These are phyloP conservation scores for Isoetes taiwanensis DNA, from an alignment of 75 land plant species.

Conservation along the genomic window DNA sequence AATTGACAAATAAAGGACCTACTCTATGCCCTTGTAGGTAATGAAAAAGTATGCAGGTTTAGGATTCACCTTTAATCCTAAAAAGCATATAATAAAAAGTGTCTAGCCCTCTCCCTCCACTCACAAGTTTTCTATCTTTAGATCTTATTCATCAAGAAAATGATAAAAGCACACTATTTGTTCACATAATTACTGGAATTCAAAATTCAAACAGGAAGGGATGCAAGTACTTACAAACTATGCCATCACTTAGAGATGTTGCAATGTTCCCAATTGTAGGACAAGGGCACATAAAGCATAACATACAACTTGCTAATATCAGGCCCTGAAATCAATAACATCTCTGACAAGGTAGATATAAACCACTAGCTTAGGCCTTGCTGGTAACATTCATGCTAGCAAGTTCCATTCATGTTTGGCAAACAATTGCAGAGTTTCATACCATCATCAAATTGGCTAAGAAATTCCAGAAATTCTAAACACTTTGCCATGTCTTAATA, in stretches of 20 bases:
- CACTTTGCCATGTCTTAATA: no score
- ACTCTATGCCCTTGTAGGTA: no score
- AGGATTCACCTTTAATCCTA: not conserved
- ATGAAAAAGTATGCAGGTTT: not conserved
- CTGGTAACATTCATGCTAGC: not conserved
- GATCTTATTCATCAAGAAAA: not conserved
- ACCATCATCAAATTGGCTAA: not conserved
- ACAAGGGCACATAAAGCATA: slow-evolving; percentile 71
- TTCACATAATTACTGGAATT: not conserved
- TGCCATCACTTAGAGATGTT: slow-evolving; percentile 40
- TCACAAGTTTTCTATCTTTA: not conserved
- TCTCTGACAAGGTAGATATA: no score
- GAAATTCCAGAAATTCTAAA: no score
- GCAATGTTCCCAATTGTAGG: slow-evolving; percentile 76
- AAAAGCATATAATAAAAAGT: not conserved
- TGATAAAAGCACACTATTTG: not conserved
- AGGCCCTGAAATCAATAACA: no score
- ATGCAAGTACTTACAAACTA: slow-evolving; percentile 44
- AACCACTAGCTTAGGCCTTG: no score
- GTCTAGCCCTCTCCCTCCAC: not conserved
- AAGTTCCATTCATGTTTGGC: not conserved
- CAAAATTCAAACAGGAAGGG: not conserved
- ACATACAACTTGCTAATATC: slow-evolving; percentile 18
- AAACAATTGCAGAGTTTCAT: not conserved
- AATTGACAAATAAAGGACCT: not conserved